Base-by-base conservation (phyloP, 2,329 filamentous ascomycete species). In the Drechslerella coelobrocha region DNA sequence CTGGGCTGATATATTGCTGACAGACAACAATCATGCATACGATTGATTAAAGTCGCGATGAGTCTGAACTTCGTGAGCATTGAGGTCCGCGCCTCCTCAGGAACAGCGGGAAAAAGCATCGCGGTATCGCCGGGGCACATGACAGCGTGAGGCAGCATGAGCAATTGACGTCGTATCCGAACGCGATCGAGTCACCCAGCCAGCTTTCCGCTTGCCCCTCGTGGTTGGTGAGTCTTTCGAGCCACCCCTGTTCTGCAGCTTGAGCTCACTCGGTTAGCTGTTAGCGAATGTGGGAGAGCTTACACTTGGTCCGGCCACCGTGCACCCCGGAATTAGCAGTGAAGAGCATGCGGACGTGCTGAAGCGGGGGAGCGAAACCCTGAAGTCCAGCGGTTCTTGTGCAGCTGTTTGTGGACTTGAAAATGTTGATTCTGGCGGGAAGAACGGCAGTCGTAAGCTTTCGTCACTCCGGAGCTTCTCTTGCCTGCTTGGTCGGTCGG, bases 211-310 rank as follows among this genome's bases (percentile, higher is more conserved):
- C 34, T 39, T 39, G 12, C 34, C 29, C 12, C 7, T 12, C 12
- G 34, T 39, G 34, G 34, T 10, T 31, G 12, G 50, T 68, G 63
- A 68, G 63, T 68, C 63, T 68, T 68, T 39, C 17, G 5, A 45
- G 21, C 56, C 63, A 41, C 29, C 34, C 31, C 56, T n/a, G 55
- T 9, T 55, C 51, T 39, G 34, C 34, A 39, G 34, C 34, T 39
- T n/a, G 17, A 39, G 34, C 34, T 39, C 34, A 10, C 19, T 48
- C 43, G 43, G 19, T 19, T 48, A 26, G 6, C 5, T 21, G 6
- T 48, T 21, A 39, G 34, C 34, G 34, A 39, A 39, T 4, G 34
- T 39, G 34, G 34, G 12, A 39, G 34, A 10, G 34, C 17, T 39
- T n/a, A 39, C 12, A n/a, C 34, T n/a, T 4, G 17, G 34, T n/a